Evolutionary conservation across 768 basidiomycete genomes (phyloP), one percentile per base, ranked within the genome.

Genomic region (Suillus lakei): DNA sequence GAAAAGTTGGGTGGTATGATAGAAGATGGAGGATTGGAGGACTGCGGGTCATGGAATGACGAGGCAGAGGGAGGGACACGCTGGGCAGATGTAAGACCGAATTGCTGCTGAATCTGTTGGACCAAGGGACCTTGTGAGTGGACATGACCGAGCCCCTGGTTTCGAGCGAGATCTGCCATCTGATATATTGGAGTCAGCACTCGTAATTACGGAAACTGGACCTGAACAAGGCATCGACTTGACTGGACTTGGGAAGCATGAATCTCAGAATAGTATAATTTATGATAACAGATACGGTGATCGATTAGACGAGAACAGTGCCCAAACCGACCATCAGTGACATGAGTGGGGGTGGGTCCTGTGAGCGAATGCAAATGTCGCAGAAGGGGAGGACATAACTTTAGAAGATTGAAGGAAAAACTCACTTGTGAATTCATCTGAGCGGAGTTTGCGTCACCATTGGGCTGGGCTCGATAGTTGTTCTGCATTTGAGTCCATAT

Each of bases 401-500:
- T 60, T 62, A 15, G 50, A 62, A 34, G 48, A 62, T 18, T 15
- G 36, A n/a, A 54, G 48, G 48, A 58, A 60, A 62, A 32, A 84
- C 84, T 76, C 66, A 81, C 87, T 84, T 86, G 86, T 39, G 81
- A 73, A 61, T 72, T 82, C 65, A 79, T 74, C 70, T 82, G 83
- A 51, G 74, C 64, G 39, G 76, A 63, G 38, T 76, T 72, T 67
- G 84, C 76, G 71, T 83, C 84, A 54, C 77, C 76, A 53, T 79
- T 73, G 68, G 76, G 81, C 60, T 81, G 81, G 6, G 76, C 72
- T 39, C 84, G 80, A 68, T 83, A 83, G 67, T 79, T 78, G 50
- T 77, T 78, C 68, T 81, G 81, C 15, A 75, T 75, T 63, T 82
- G 80, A 73, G 84, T 82, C 89, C 88, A 90, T 70, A 85, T 79